Evolutionary conservation across 805 yeast species (phyloP), one percentile per base, ranked within the genome.

Genomic region (Myxozyma melibiosi): DNA sequence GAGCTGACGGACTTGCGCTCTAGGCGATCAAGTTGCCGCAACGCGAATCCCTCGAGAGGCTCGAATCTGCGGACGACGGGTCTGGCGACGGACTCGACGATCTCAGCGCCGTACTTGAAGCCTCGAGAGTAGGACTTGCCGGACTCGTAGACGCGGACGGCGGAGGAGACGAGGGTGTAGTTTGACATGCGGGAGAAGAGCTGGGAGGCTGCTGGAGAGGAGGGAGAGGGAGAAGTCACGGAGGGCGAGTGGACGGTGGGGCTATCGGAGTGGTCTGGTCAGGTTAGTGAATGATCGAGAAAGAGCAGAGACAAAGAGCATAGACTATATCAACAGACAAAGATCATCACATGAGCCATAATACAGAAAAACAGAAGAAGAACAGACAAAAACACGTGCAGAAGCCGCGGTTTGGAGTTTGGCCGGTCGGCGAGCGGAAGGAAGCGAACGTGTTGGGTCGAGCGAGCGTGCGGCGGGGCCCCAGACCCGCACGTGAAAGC

Each of bases 71-170:
- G 76, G 42, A 80, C 84, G 61, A 80, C 76, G 0, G 84, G 84
- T 38, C 75, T 70, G 14, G 85, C 82, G 0, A 82, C 83, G 58
- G 77, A 75, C 47, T 62, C 67, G 41, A 82, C 80, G 58, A 81
- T 77, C 34, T 78, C 86, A 1, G 85, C 86, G 20, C 84, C 85
- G 68, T 81, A 83, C 66, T 78, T 78, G 67, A 82, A 78, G 9
- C 75, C 70, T 9, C 79, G 74, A 39, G 82, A 74, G 37, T 79
- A 76, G 33, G 70, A 66, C 58, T 74, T 67, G 59, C 74, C 71
- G 2, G 72, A 70, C 52, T 72, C 70, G 56, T 70, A 70, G 2
- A 66, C 72, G 18, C 61, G 66, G 38, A 67, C 67, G 7, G 73
- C 73, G 11, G 69, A 60, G 13, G 67, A 60, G 13, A 69, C 70